Base-by-base conservation (phyloP, 345 rosid genomes). In the Gynandropsis gynandra region DNA sequence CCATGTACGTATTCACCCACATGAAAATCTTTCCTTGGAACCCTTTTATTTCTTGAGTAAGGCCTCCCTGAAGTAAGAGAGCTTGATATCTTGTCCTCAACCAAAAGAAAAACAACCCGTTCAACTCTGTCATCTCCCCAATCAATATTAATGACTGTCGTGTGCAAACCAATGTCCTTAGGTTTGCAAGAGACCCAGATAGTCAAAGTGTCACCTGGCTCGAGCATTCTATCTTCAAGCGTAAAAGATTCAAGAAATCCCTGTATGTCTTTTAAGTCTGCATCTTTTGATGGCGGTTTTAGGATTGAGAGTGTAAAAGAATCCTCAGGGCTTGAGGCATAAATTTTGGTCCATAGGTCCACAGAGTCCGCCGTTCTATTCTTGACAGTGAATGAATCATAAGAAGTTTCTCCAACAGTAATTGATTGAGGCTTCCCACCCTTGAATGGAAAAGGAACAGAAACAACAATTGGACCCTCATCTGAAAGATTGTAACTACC, bases 171-270 rank as follows among this genome's bases (percentile, higher is more conserved):
- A 7, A 90, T 72, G 32, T 51, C 82, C 64, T 55, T 60, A 0
- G 96, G 85, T 54, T 80, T 87, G 67, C 92, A 87, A 61, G 90
- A 82, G 1, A 90, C 52, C 92, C 92, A 90, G 44, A 90, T 55
- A 4, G 75, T 79, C 24, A 87, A 65, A 4, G 70, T 71, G 37
- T 80, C 77, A 24, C 74, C 78, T 1, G 96, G 85, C 55, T 77
- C 85, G 46, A 90, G 61, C 76, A 80, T 78, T 65, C 95, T 72
- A 32, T 90, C 96, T 74, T 90, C 98, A 57, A 90, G 48, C n/a
- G 49, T 38, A 47, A 56, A 73, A 0, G 56, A 61, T 52, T 74
- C 85, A 4, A 65, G 15, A 37, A 90, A 90, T 8, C 69, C 74
- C 42, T 47, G 50, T 16, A 19, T 18, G 20, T 65, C 53, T 31